These are phyloP conservation scores for Lolium multiflorum DNA, from an alignment of 176 grass and related monocot genomes.

Conservation along the genomic window DNA sequence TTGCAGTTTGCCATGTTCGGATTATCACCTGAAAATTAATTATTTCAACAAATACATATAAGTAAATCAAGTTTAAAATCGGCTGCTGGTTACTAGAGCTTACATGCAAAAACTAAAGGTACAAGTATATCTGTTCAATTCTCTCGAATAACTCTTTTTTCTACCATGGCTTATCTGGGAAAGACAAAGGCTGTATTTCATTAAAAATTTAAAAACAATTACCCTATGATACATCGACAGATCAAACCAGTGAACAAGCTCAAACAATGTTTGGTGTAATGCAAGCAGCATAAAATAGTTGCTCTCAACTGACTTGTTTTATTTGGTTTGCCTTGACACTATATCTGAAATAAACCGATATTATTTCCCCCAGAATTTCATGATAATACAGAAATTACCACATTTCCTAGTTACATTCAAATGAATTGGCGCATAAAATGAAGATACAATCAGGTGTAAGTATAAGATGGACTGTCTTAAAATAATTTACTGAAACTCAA, in stretches of 20 bases:
- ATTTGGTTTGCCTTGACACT: conserved; percentile 7
- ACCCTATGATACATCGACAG: conserved; percentile 8
- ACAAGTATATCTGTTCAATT: conserved; percentile 15
- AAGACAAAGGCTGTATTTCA: background rate
- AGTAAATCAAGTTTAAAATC: background rate
- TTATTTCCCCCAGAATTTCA: background rate
- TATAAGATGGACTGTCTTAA: background rate
- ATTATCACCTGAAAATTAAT: conserved; percentile 78
- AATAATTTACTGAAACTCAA: conserved; percentile 20
- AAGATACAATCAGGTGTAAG: background rate
- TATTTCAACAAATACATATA: background rate
- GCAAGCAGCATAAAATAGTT: conserved; percentile 8
- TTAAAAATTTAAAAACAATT: background rate
- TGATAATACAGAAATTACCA: conserved; percentile 15
- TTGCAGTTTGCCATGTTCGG: conserved; percentile 97
- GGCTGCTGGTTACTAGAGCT: background rate
- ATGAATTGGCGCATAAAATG: background rate
- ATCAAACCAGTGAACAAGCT: background rate
- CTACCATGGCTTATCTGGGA: background rate
- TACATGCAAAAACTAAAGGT: background rate
- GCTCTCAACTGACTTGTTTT: background rate
- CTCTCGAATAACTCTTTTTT: background rate
- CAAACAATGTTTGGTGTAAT: conserved; percentile 9
- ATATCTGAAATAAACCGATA: conserved; percentile 5
- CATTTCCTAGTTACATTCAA: background rate